Percentiles rank a stretch among this genome's conserved stretches.
Evolutionary conservation across 1,284 basidiomycete genomes (phyloP).

Genomic region (Cryptococcus maquisensis): DNA sequence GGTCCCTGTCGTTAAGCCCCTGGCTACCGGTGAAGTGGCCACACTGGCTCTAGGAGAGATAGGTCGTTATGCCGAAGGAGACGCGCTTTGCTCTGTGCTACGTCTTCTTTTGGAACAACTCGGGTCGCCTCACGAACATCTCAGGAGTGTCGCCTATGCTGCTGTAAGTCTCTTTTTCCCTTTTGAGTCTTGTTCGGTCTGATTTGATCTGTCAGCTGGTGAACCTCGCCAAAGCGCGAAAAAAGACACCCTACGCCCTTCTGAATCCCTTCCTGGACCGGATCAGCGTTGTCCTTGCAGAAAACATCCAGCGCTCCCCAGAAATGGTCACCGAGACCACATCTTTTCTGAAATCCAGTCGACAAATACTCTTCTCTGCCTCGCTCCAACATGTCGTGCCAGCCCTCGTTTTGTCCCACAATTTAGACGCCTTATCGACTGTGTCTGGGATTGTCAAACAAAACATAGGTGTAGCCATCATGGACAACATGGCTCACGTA

Average conservation of each 20-base stretch:
- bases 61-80: constrained; percentile 54
- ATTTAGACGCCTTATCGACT: constrained; percentile 51
- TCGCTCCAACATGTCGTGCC: constrained; percentile 68
- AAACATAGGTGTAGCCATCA: constrained; percentile 58
- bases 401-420: constrained; percentile 61
- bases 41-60: constrained; percentile 29
- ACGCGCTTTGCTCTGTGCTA: constrained; percentile 60
- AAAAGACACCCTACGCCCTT: constrained; percentile 66
- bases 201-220: constrained; percentile 55
- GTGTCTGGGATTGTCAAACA: constrained; percentile 53
- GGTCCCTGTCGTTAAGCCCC: not conserved
- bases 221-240: constrained; percentile 48
- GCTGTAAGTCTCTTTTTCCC: constrained; percentile 54
- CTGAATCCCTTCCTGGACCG: constrained; percentile 65
- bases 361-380: constrained; percentile 62
- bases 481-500: constrained; percentile 62
- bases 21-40: constrained; percentile 21
- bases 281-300: constrained; percentile 64
- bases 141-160: constrained; percentile 65
- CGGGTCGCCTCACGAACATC: constrained; percentile 61
- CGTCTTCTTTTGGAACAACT: constrained; percentile 66
- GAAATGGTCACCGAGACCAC: constrained; percentile 39
- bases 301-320: constrained; percentile 59
- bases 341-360: constrained; percentile 37
- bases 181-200: not conserved